phyloP scores from a whole-genome alignment of 805 yeast species.

The Yarrowia sp. region DNA sequence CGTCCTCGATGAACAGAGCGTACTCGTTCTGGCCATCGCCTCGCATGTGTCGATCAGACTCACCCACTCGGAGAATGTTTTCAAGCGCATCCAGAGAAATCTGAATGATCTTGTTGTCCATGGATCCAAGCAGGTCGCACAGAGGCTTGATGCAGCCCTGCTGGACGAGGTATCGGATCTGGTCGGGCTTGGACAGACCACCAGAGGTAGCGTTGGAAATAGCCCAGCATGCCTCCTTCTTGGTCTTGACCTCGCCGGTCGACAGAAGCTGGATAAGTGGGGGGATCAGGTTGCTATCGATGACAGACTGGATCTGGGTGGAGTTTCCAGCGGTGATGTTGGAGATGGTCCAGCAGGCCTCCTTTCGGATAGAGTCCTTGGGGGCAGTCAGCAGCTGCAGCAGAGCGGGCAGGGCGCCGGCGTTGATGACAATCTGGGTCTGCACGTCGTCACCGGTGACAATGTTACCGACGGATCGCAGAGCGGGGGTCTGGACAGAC shows the following conservation, averaged over 20 bases:
- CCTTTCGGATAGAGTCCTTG: conserved; percentile 91
- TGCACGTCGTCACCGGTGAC: conserved; percentile 96
- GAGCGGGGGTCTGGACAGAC: conserved; percentile 91
- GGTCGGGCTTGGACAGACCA: conserved; percentile 87
- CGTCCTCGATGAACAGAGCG: conserved; percentile 92
- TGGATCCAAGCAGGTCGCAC: conserved; percentile 84
- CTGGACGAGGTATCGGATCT: conserved; percentile 83
- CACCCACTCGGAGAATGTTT: conserved; percentile 92
- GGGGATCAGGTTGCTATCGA: conserved; percentile 90
- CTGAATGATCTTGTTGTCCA: conserved; percentile 88
- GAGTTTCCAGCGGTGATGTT: conserved; percentile 97
- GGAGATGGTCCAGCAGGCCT: conserved; percentile 98
- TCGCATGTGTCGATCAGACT: conserved; percentile 76
- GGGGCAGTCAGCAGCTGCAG: conserved; percentile 75
- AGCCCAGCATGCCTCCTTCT: conserved; percentile 99
- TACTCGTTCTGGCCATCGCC: conserved; percentile 74
- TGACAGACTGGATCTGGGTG: conserved; percentile 94
- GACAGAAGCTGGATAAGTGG: conserved; percentile 76
- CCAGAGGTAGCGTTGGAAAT: conserved; percentile 97
- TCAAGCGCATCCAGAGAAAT: conserved; percentile 94
- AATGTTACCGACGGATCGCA: conserved; percentile 95
- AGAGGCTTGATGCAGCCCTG: conserved; percentile 98
- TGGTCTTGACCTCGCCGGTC: conserved; percentile 89
- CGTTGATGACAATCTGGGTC: conserved; percentile 91
- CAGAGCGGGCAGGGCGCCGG: conserved; percentile 85